Percentiles rank a stretch among this genome's conserved stretches.
phyloP scores from a whole-genome alignment of 345 rosid species.

The Acer negundo region DNA sequence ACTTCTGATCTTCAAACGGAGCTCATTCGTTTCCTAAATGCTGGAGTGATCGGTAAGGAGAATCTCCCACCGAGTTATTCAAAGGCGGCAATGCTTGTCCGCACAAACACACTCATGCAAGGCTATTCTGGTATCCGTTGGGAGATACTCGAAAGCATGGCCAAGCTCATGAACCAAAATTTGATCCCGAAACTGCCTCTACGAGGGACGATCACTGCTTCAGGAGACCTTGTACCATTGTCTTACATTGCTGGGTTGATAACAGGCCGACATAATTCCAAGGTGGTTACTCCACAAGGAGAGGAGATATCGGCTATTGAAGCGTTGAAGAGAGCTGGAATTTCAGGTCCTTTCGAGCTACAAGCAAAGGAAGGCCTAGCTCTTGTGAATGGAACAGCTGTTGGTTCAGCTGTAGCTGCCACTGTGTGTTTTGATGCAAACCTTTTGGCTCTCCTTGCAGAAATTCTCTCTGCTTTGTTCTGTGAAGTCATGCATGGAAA shows the following conservation, averaged over 20 bases:
- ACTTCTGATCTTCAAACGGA: slow-evolving; percentile 42
- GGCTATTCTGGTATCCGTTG: slow-evolving; percentile 58
- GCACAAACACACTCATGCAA: slow-evolving; percentile 45
- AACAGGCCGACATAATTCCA: slow-evolving; percentile 48
- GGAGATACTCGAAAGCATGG: slow-evolving; percentile 45
- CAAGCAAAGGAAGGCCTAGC: slow-evolving; percentile 61
- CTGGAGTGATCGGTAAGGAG: slow-evolving; percentile 44
- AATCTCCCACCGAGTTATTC: slow-evolving; percentile 36
- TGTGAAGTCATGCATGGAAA: slow-evolving; percentile 57
- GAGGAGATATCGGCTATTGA: slow-evolving; percentile 34
- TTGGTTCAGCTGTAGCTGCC: slow-evolving; percentile 58
- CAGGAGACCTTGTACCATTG: slow-evolving; percentile 53
- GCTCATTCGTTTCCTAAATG: slow-evolving; percentile 55
- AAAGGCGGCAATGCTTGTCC: slow-evolving; percentile 53
- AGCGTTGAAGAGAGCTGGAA: slow-evolving; percentile 46
- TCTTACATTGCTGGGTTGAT: slow-evolving; percentile 56
- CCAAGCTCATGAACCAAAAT: slow-evolving; percentile 41
- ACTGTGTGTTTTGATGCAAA: slow-evolving; percentile 58
- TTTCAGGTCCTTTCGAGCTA: slow-evolving; percentile 40
- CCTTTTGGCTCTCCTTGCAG: slow-evolving; percentile 39
- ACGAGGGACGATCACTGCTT: slow-evolving; percentile 55
- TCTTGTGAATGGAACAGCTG: slow-evolving; percentile 53
- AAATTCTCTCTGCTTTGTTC: slow-evolving; percentile 46
- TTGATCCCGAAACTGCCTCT: slow-evolving; percentile 52
- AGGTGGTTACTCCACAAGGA: slow-evolving; percentile 37